Conservation (phyloP, 139 green algal genomes). For the Chlamydomonas asymmetrica region DNA sequence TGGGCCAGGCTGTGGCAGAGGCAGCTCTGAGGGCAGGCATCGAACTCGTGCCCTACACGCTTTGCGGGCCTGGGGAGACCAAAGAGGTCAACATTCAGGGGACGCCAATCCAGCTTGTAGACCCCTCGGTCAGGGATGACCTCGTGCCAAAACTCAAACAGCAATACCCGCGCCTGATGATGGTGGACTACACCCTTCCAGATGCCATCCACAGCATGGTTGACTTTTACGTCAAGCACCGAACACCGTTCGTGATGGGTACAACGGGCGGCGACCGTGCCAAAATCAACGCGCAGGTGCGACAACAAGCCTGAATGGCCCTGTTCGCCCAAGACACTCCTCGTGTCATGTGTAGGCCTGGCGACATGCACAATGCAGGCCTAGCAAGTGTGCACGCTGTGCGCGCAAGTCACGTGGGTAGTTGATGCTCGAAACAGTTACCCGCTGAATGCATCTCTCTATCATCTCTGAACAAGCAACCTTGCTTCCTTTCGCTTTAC, state of each 20-base stretch:
- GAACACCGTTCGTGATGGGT: slow-evolving; percentile 97
- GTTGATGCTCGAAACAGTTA: too few relatives aligned
- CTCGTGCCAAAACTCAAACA: slow-evolving; percentile 27
- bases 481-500: too few relatives aligned
- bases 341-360: too few relatives aligned
- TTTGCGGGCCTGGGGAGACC: slow-evolving; percentile 51
- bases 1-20: slow-evolving; percentile 87
- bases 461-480: too few relatives aligned
- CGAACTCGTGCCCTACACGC: slow-evolving; percentile 81
- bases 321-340: too few relatives aligned
- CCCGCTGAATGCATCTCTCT: too few relatives aligned
- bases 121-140: slow-evolving; percentile 21
- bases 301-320: not conserved
- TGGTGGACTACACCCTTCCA: slow-evolving; percentile 97
- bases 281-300: slow-evolving; percentile 57
- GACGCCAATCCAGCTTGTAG: slow-evolving; percentile 60
- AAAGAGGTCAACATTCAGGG: slow-evolving; percentile 22
- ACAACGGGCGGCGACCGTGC: slow-evolving; percentile 95
- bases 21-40: slow-evolving; percentile 76
- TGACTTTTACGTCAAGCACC: slow-evolving; percentile 79
- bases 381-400: not conserved
- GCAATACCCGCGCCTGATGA: slow-evolving; percentile 80
- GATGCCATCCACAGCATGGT: slow-evolving; percentile 84
- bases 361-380: not conserved
- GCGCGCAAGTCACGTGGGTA: too few relatives aligned